Base-by-base conservation (phyloP, 495 filamentous ascomycete species). In the Aspergillus nidulans region DNA sequence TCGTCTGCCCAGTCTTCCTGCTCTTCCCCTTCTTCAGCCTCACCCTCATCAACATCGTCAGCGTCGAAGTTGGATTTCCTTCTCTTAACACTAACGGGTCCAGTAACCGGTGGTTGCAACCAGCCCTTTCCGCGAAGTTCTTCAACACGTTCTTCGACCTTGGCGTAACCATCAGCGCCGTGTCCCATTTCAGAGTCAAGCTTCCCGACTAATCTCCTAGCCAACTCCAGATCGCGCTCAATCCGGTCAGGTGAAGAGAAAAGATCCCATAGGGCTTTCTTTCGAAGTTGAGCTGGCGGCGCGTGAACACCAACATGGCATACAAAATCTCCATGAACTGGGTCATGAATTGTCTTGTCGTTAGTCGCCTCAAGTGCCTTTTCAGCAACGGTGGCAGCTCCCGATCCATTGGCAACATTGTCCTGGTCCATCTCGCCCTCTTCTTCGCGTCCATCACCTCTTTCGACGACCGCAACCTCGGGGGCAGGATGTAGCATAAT, bases 231-330 rank as follows among this genome's bases (percentile, higher is more conserved):
- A 62, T 97, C 92, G 53, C 89, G 88, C 36, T 90, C 85, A 61
- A 97, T 85, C 23, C 92, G 82, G 60, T 96, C 90, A 0, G 91
- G 91, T 1, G 90, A 81, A 12, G 92, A 96, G 66, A 96, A 97
- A 3, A 97, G 76, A 71, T 97, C 92, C 92, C 92, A 97, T 2
- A 99, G 75, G 0, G 95, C 92, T 73, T 99, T 99, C 79, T 96
- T 97, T 56, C 92, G 82, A 1, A 90, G 88, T 55, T 89, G 84
- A 16, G 80, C 79, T 0, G 92, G 90, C 7, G 94, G 92, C 42
- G 89, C 87, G 70, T 99, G 94, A 28, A 99, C 86, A 49, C 94
- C 94, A 36, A 97, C 94, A 66, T 99, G 95, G 66, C 92, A 96
- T 20, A 90, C 89, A 68, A 99, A 99, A 67, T 97, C 91, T 21